Evolutionary conservation across 495 filamentous ascomycete genomes (phyloP).

Genomic region (Opeltia flavorubescens): DNA sequence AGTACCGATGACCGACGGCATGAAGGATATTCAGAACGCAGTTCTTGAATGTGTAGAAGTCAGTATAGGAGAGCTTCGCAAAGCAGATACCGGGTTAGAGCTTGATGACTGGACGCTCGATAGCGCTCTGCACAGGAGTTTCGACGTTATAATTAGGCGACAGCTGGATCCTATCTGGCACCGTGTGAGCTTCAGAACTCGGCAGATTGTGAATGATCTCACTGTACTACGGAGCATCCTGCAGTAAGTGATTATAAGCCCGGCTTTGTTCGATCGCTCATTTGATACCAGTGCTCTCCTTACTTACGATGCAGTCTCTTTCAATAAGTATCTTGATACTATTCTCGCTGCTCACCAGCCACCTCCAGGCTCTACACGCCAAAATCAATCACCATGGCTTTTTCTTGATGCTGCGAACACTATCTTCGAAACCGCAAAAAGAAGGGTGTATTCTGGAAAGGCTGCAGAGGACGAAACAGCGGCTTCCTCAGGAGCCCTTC

Average conservation of each 20-base stretch:
- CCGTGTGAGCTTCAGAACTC: constrained; percentile 84
- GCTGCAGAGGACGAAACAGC: constrained; percentile 29
- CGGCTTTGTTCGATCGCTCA: background rate
- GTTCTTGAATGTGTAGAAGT: constrained; percentile 94
- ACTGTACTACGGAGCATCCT: constrained; percentile 76
- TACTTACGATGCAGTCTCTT: constrained; percentile 79
- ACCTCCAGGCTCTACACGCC: constrained; percentile 70
- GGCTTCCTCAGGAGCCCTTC: constrained; percentile 28
- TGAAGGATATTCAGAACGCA: constrained; percentile 85
- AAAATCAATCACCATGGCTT: constrained; percentile 89
- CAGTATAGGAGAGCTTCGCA: constrained; percentile 82
- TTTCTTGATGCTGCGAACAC: constrained; percentile 92
- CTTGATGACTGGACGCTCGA: constrained; percentile 98
- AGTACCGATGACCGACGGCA: constrained; percentile 89
- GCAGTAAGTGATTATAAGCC: constrained; percentile 34
- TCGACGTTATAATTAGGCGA: constrained; percentile 75
- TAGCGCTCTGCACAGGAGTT: constrained; percentile 82
- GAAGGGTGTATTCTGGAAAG: constrained; percentile 72
- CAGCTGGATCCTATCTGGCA: constrained; percentile 97
- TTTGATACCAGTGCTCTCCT: constrained; percentile 41
- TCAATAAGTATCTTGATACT: constrained; percentile 86
- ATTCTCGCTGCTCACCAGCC: constrained; percentile 84
- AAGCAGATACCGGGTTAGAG: constrained; percentile 74
- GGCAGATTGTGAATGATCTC: constrained; percentile 82
- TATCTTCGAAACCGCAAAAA: constrained; percentile 82